These are phyloP conservation scores for carrot (Daucus carota) DNA, from an alignment of 129 eudicot genomes.

Conservation along the genomic window DH1_v3.0 NC_030385.2:11254001-11254500, in stretches of 20 bases:
- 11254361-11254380: slow-evolving; percentile 64
- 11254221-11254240: slow-evolving; percentile 13
- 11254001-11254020: slow-evolving; percentile 11
- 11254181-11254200: not conserved
- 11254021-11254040: slow-evolving; percentile 80
- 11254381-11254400: slow-evolving; percentile 40
- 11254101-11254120: slow-evolving; percentile 79
- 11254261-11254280: slow-evolving; percentile 52
- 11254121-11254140: slow-evolving; percentile 44
- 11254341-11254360: slow-evolving; percentile 70
- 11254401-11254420: slow-evolving; percentile 81
- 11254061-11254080: slow-evolving; percentile 53
- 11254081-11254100: slow-evolving; percentile 66
- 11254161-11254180: slow-evolving; percentile 6
- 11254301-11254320: slow-evolving; percentile 63
- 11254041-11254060: slow-evolving; percentile 78
- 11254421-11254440: slow-evolving; percentile 99
- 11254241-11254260: slow-evolving; percentile 23
- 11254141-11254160: slow-evolving; percentile 1
- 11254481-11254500: slow-evolving; percentile 51
- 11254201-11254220: slow-evolving; percentile 2
- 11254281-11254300: slow-evolving; percentile 82
- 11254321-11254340: slow-evolving; percentile 71
- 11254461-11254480: slow-evolving; percentile 41
- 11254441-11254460: slow-evolving; percentile 34